A percentile compares a stretch with the other conserved stretches of the same genome.
These are phyloP conservation scores for Oryza glumipatula DNA, from an alignment of 176 grass and related monocot genomes.

Conservation along the genomic window DNA sequence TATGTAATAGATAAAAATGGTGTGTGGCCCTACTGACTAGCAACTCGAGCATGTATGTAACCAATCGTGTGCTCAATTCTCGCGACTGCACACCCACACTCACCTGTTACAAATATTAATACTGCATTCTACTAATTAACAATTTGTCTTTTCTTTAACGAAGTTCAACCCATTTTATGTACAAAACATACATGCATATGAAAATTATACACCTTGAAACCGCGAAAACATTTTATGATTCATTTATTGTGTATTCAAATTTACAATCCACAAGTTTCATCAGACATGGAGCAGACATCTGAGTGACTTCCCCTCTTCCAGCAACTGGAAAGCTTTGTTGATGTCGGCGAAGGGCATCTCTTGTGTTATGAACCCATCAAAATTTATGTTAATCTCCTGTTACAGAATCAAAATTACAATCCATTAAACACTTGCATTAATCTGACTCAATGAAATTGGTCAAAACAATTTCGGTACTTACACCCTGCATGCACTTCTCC, in stretches of 20 bases:
- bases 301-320: constrained; percentile 73
- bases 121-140: not conserved
- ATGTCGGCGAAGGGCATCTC: constrained; percentile 88
- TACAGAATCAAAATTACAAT: not conserved
- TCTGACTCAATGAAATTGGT: not conserved
- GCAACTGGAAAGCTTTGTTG: constrained; percentile 66
- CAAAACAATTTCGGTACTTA: constrained; percentile 6
- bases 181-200: not conserved
- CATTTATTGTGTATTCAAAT: not conserved
- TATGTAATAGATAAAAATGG: no score
- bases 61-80: no score
- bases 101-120: not conserved
- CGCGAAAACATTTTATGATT: not conserved
- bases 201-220: not conserved
- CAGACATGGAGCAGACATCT: constrained; percentile 72
- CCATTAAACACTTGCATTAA: not conserved
- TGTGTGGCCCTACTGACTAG: no score
- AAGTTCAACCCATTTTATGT: not conserved
- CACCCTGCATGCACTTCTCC: constrained; percentile 69
- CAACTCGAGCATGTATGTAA: no score
- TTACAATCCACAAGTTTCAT: not conserved
- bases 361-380: constrained; percentile 88
- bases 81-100: no score
- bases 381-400: constrained; percentile 73
- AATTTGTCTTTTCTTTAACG: not conserved